A percentile compares a stretch with the other conserved stretches of the same genome.
Conservation (phyloP, 495 filamentous ascomycete species). For the Niebla homalea region DNA sequence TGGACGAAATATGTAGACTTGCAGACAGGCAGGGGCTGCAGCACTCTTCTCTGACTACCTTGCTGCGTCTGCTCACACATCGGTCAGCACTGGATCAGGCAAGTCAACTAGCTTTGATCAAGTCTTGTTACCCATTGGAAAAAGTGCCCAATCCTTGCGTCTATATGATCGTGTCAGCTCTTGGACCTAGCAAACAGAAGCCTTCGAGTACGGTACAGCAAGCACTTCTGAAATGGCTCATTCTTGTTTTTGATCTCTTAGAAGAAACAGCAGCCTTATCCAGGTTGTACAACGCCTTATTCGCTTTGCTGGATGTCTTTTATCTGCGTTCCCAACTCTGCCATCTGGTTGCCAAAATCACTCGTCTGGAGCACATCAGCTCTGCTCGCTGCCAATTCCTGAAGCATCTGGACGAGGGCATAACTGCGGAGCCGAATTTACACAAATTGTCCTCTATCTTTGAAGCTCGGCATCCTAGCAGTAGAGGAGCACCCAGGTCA, state of each 20-base stretch:
- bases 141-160: slow-evolving; percentile 48
- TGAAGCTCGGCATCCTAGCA: slow-evolving; percentile 80
- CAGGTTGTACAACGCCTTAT: slow-evolving; percentile 63
- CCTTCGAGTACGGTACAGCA: slow-evolving; percentile 57
- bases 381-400: slow-evolving; percentile 74
- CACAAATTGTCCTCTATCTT: slow-evolving; percentile 68
- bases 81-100: slow-evolving; percentile 64
- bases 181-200: slow-evolving; percentile 70
- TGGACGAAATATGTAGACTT: slow-evolving; percentile 22
- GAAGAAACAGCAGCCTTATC: slow-evolving; percentile 52
- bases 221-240: slow-evolving; percentile 64
- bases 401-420: slow-evolving; percentile 45
- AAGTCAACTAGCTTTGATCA: slow-evolving; percentile 50
- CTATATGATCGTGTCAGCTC: slow-evolving; percentile 53
- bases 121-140: slow-evolving; percentile 58
- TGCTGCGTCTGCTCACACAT: slow-evolving; percentile 53
- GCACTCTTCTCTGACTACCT: slow-evolving; percentile 39
- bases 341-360: slow-evolving; percentile 71
- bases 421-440: slow-evolving; percentile 61
- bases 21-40: slow-evolving; percentile 58
- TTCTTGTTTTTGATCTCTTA: slow-evolving; percentile 62
- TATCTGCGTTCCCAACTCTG: slow-evolving; percentile 44
- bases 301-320: slow-evolving; percentile 74
- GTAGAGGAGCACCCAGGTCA: background rate
- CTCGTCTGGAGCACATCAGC: slow-evolving; percentile 74